Conservation (phyloP, 2,329 filamentous ascomycete species). For the Sordariomycetes sp. region DNA sequence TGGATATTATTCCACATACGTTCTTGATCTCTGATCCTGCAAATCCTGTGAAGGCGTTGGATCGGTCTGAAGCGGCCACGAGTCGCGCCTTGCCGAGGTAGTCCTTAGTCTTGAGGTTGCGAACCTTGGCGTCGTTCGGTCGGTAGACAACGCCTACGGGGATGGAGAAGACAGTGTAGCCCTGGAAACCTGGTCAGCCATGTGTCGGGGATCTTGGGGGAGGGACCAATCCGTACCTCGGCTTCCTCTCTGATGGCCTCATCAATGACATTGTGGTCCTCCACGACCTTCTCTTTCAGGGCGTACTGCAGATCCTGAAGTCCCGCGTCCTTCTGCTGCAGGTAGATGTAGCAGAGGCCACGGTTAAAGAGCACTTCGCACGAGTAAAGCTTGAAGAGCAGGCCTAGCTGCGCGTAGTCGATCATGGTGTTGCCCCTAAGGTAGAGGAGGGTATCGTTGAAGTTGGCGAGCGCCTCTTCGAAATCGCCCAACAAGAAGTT, state of each 20-base stretch:
- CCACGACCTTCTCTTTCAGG: slow-evolving; percentile 89
- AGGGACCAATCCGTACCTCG: slow-evolving; percentile 48
- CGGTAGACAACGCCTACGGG: slow-evolving; percentile 92
- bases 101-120: slow-evolving; percentile 95
- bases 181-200: slow-evolving; percentile 35
- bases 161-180: slow-evolving; percentile 97
- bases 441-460: slow-evolving; percentile 95
- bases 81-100: slow-evolving; percentile 94
- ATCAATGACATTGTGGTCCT: slow-evolving; percentile 95
- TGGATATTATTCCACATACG: slow-evolving; percentile 25
- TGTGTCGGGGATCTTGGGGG: not conserved
- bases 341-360: slow-evolving; percentile 92
- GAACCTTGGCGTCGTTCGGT: slow-evolving; percentile 95
- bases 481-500: slow-evolving; percentile 97
- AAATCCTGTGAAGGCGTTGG: slow-evolving; percentile 75
- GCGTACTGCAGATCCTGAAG: slow-evolving; percentile 87
- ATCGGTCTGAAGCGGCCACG: slow-evolving; percentile 74
- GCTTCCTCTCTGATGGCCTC: slow-evolving; percentile 91
- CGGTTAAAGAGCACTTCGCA: slow-evolving; percentile 98
- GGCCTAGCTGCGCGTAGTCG: slow-evolving; percentile 90
- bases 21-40: slow-evolving; percentile 70
- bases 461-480: slow-evolving; percentile 92
- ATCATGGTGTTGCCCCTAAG: slow-evolving; percentile 94
- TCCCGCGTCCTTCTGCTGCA: slow-evolving; percentile 82
- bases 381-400: slow-evolving; percentile 93